Base-by-base conservation (phyloP, 768 basidiomycete genomes). In the Lactifluus echinatus region DNA sequence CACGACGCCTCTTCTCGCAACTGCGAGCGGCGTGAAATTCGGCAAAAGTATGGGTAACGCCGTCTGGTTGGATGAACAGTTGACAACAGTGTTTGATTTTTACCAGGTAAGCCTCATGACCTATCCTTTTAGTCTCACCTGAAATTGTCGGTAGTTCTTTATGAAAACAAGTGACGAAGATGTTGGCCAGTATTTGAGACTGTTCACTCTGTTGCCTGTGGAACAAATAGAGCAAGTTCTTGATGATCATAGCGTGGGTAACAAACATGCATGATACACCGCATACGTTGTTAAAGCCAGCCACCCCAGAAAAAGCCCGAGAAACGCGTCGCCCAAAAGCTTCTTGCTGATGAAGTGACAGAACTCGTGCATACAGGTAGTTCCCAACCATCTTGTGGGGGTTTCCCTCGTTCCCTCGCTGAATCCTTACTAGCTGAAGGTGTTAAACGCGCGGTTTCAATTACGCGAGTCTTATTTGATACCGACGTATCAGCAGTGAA, bases 11-110 rank as follows among this genome's bases (percentile, higher is more conserved):
- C 74, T 99, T 24, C 76, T 99, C 39, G 94, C 93, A 11, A 94
- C 91, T 0, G 77, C 89, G 1, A 78, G 79, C 1, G 96, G 96
- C 0, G 88, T 90, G 66, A 99, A 99, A 74, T 95, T 98, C 70
- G 96, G 95, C 7, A 99, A 99, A 76, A 93, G 89, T 64, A 87
- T 90, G 0, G 94, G 95, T 3, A 98, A 97, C 65, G 95, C 95
- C 1, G 73, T 99, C 1, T 97, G 95, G 89, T 73, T 99, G 36
- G 84, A 96, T 67, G 73, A 79, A 26, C 66, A 72, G 12, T 69
- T 89, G 66, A 98, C 95, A 2, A 89, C 87, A 61, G 78, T 88
- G 19, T 89, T 89, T 63, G 94, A 97, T 62, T 93, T 99, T 66
- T 98, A 97, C 66, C 96, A 99, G 76, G 95, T 88, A 55, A n/a